These are phyloP conservation scores for Lanmaoa rubissima DNA, from an alignment of 768 basidiomycete genomes.

Conservation along the genomic window DNA sequence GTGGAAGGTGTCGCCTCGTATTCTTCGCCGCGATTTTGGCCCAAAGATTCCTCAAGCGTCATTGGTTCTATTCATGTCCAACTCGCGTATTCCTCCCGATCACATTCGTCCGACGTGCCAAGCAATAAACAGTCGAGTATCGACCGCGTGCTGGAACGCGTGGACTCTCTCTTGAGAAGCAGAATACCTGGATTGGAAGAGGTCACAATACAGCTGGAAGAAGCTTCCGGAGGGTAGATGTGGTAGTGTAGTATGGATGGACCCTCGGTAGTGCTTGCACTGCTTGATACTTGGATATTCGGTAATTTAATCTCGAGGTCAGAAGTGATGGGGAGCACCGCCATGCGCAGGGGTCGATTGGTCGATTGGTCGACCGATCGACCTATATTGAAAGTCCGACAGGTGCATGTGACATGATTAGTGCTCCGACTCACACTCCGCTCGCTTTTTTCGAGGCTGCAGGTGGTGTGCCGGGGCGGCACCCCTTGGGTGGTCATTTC, in stretches of 20 bases:
- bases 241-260: conserved; percentile 1
- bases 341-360: too few species aligned
- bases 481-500: too few species aligned
- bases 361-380: too few species aligned
- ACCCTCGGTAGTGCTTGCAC: conserved; percentile 9
- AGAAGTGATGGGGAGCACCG: too few species aligned
- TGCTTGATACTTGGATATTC: conserved; percentile 14
- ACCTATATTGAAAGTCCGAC: too few species aligned
- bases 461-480: too few species aligned
- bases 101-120: conserved; percentile 50
- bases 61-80: conserved; percentile 94
- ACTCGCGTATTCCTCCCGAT: conserved; percentile 61
- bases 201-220: conserved; percentile 85
- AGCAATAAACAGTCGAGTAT: conserved; percentile 18
- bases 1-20: conserved; percentile 84
- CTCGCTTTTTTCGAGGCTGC: too few species aligned
- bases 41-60: conserved; percentile 81
- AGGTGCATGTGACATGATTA: too few species aligned
- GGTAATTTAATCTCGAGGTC: conserved; percentile 11
- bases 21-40: conserved; percentile 88
- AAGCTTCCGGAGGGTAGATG: conserved; percentile 9
- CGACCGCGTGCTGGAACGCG: conserved; percentile 73
- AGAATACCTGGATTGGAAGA: conserved; percentile 83
- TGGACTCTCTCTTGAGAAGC: conserved; percentile 67
- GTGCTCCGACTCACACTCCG: too few species aligned